A percentile compares a stretch with the other conserved stretches of the same genome.
These are phyloP conservation scores for Mimosa pudica DNA, from an alignment of 306 rosid species.

Conservation along the genomic window DNA sequence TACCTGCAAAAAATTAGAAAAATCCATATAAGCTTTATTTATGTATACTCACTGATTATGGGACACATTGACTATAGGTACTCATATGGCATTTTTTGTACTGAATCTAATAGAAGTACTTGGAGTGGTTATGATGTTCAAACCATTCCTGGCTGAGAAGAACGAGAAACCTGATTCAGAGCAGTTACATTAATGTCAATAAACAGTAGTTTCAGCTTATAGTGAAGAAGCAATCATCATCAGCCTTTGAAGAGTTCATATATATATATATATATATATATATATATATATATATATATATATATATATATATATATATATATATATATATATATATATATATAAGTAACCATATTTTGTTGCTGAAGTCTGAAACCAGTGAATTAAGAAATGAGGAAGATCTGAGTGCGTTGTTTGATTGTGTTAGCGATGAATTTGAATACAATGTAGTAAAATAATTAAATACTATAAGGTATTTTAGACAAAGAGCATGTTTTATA, in stretches of 20 bases:
- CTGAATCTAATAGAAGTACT: conserved; percentile 39
- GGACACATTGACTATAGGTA: conserved; percentile 37
- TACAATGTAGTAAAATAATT: background rate
- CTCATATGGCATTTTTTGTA: conserved; percentile 41
- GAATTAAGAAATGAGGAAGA: background rate
- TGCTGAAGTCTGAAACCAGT: too few relatives aligned
- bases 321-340: too few relatives aligned
- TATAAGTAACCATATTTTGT: too few relatives aligned
- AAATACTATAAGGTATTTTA: too few relatives aligned
- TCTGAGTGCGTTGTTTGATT: background rate
- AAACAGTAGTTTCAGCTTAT: background rate
- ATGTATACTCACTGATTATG: background rate
- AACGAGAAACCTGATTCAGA: background rate
- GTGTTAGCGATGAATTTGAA: too few relatives aligned
- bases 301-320: too few relatives aligned
- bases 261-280: too few relatives aligned
- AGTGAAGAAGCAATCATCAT: background rate
- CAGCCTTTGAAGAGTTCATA: background rate
- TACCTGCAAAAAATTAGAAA: background rate
- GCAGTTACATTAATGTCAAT: conserved; percentile 17
- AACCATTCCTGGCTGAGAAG: conserved; percentile 44
- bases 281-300: too few relatives aligned
- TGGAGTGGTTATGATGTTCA: conserved; percentile 49
- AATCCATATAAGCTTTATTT: background rate
- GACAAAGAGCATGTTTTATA: too few relatives aligned